Evolutionary conservation across 78 protist genomes (phyloP).

Genomic region (Dictyostelium discoideum): dicty_2.7 NC_007089.4:2752501-2753000

Average conservation of each 20-base stretch:
- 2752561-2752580: no score
- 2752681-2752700: no score
- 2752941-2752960: constrained; percentile 43
- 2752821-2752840: neutral
- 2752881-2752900: neutral
- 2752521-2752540: neutral
- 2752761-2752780: constrained; percentile 9
- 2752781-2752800: neutral
- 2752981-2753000: constrained; percentile 74
- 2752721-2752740: neutral
- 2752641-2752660: no score
- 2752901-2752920: constrained; percentile 55
- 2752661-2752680: no score
- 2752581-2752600: no score
- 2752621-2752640: no score
- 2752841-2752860: neutral
- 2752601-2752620: no score
- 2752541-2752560: neutral
- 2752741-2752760: constrained; percentile 50
- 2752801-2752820: neutral
- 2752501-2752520: neutral
- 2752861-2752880: no score
- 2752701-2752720: no score
- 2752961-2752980: constrained; percentile 74
- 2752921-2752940: constrained; percentile 69